Percentiles rank a stretch among this genome's conserved stretches.
Conservation (phyloP, 306 rosid genomes). For the Vicia faba region DNA sequence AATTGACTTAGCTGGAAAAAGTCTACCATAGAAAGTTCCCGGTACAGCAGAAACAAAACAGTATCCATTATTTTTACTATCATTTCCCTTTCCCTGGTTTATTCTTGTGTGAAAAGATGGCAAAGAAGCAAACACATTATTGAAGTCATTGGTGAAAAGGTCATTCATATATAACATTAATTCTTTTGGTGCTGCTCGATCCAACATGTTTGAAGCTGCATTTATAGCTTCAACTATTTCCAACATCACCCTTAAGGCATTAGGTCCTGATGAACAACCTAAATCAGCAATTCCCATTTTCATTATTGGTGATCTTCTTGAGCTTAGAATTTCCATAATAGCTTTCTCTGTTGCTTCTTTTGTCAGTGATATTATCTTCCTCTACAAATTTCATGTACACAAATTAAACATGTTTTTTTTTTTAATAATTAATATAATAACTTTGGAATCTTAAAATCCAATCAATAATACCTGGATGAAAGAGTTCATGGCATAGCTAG, state of each 20-base stretch:
- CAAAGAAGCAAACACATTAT: conserved; percentile 56
- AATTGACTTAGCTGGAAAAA: conserved; percentile 48
- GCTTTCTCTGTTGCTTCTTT: conserved; percentile 49
- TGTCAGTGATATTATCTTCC: conserved; percentile 47
- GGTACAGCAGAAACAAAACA: conserved; percentile 58
- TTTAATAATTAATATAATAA: too few relatives aligned
- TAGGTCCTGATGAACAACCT: conserved; percentile 92
- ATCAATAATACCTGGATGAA: conserved; percentile 40
- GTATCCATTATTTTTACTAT: not conserved
- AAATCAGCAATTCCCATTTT: conserved; percentile 76
- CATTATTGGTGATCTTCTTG: conserved; percentile 24
- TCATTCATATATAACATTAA: conserved; percentile 61
- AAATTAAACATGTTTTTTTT: not conserved
- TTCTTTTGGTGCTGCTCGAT: conserved; percentile 42
- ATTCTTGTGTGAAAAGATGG: conserved; percentile 58
- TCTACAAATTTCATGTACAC: conserved; percentile 32
- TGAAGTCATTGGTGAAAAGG: conserved; percentile 76
- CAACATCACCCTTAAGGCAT: conserved; percentile 49
- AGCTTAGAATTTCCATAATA: conserved; percentile 36
- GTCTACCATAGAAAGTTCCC: conserved; percentile 61
- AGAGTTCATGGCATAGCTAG: conserved; percentile 79
- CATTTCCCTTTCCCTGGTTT: conserved; percentile 27
- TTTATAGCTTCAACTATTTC: conserved; percentile 47
- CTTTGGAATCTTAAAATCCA: too few relatives aligned
- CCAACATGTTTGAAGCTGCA: conserved; percentile 29